Conservation (phyloP, 176 grass and related monocot genomes). For the Eleusine indica region DNA sequence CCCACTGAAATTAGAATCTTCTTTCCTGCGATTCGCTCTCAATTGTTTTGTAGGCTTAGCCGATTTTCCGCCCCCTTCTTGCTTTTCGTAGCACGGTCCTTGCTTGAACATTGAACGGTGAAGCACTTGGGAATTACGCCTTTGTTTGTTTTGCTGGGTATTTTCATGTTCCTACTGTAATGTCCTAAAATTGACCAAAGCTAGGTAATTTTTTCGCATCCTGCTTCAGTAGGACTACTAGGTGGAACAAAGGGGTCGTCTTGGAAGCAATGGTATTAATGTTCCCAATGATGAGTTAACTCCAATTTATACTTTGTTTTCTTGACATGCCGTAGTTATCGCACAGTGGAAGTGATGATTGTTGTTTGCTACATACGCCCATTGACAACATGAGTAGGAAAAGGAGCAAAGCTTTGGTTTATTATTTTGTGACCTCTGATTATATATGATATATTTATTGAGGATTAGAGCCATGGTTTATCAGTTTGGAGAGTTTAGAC, state of each 20-base stretch:
- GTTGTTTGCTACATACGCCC: neutral
- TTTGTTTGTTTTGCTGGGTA: neutral
- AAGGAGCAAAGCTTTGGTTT: neutral
- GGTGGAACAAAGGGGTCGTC: slow-evolving; percentile 1
- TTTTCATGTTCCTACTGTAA: neutral
- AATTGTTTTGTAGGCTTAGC: neutral
- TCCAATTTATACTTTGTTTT: neutral
- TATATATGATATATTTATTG: neutral
- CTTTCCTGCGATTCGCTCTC: neutral
- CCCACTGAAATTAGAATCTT: neutral
- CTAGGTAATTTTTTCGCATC: neutral
- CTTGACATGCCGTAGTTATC: slow-evolving; percentile 1
- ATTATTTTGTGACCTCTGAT: neutral
- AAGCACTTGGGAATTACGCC: neutral
- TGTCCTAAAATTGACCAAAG: neutral
- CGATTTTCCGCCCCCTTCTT: neutral
- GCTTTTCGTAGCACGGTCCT: neutral
- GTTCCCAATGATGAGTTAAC: neutral
- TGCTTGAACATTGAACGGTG: neutral
- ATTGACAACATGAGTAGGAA: neutral
- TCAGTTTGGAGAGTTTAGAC: neutral
- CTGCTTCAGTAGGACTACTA: neutral
- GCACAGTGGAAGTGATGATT: neutral
- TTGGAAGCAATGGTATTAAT: neutral
- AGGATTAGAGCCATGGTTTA: neutral